Percentiles rank a stretch among this genome's conserved stretches.
phyloP scores from a whole-genome alignment of 257 asterid genomes.

The Galeopsis tetrahit region DNA sequence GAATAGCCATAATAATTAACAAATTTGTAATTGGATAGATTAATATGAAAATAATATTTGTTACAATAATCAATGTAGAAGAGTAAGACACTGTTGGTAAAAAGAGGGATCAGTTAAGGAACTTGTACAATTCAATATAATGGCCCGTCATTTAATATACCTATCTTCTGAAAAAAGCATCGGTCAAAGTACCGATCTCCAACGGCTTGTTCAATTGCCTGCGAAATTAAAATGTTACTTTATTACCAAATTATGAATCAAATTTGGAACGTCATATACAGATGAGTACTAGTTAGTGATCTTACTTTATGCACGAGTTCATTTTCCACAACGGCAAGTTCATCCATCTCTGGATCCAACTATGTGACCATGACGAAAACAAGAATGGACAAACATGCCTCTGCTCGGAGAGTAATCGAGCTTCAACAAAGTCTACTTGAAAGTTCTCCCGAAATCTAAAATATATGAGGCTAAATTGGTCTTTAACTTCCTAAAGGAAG shows the following conservation, averaged over 20 bases:
- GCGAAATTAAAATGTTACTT: background rate
- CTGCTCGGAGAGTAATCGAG: background rate
- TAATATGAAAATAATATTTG: too few relatives aligned
- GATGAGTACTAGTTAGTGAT: background rate
- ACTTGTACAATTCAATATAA: conserved; percentile 24
- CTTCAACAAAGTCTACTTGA: background rate
- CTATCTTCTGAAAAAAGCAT: conserved; percentile 13
- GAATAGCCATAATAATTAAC: too few relatives aligned
- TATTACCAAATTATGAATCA: background rate
- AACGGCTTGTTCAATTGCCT: conserved; percentile 25
- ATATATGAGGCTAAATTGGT: too few relatives aligned
- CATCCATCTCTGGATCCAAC: background rate
- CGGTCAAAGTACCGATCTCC: conserved; percentile 31
- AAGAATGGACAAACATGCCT: conserved; percentile 33
- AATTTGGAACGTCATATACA: too few relatives aligned
- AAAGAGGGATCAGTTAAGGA: background rate
- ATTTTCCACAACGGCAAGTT: conserved; percentile 9
- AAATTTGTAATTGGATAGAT: too few relatives aligned
- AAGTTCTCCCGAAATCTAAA: conserved; percentile 7
- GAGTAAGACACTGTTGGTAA: background rate
- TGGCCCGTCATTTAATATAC: background rate
- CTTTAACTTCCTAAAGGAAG: too few relatives aligned
- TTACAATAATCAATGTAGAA: background rate
- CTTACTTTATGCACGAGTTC: conserved; percentile 19
- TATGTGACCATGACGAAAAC: conserved; percentile 24